Percentiles rank a stretch among this genome's conserved stretches.
Evolutionary conservation across 345 rosid genomes (phyloP).

Genomic region (Lumnitzera racemosa): DNA sequence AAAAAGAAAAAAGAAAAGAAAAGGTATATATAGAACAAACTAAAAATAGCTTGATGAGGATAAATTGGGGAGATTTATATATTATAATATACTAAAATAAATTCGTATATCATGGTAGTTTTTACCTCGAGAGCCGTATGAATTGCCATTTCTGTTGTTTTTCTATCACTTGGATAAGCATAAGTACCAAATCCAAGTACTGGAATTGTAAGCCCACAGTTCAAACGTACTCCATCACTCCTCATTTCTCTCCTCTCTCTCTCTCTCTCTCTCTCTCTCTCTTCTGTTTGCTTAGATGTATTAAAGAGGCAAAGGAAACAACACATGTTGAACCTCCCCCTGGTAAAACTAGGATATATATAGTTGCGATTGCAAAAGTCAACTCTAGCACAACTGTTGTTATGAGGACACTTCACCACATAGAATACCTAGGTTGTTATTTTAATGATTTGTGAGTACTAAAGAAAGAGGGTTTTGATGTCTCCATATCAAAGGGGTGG

Average conservation of each 20-base stretch:
- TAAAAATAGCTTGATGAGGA: no score
- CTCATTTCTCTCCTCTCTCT: slow-evolving; percentile 36
- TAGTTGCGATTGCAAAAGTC: slow-evolving; percentile 29
- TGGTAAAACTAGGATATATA: slow-evolving; percentile 8
- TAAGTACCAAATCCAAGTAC: slow-evolving; percentile 76
- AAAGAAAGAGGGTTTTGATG: slow-evolving; percentile 5
- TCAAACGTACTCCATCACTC: slow-evolving; percentile 43
- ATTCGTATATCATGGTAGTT: neutral
- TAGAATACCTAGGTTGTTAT: neutral
- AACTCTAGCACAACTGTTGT: slow-evolving; percentile 25
- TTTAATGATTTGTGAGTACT: slow-evolving; percentile 2
- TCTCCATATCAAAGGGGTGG: slow-evolving; percentile 35
- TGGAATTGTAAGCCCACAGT: slow-evolving; percentile 57
- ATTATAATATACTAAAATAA: no score
- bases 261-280: neutral
- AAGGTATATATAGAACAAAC: no score
- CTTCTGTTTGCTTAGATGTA: no score
- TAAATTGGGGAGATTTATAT: no score
- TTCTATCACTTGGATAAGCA: slow-evolving; percentile 32
- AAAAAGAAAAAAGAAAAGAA: no score
- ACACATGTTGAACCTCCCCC: no score
- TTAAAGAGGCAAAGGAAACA: no score
- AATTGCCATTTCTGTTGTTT: slow-evolving; percentile 50
- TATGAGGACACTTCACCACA: slow-evolving; percentile 15
- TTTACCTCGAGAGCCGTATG: slow-evolving; percentile 64